A percentile compares a stretch with the other conserved stretches of the same genome.
phyloP scores from a whole-genome alignment of 2,329 filamentous ascomycete genomes.

The Tothia fuscella region DNA sequence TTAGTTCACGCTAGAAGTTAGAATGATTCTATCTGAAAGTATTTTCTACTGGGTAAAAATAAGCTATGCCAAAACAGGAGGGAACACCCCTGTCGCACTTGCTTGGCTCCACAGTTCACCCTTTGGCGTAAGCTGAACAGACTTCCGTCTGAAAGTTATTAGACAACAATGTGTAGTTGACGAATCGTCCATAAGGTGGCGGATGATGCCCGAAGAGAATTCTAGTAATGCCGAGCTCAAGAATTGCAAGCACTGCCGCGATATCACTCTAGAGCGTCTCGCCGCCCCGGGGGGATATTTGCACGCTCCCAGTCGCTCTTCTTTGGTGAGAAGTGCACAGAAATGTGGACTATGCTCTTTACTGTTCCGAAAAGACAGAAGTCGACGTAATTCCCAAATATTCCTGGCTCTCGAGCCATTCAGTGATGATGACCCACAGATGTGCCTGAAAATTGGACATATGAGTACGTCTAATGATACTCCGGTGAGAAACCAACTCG shows the following conservation, averaged over 20 bases:
- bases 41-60: no score
- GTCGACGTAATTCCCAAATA: slow-evolving; percentile 6
- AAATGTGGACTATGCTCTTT: slow-evolving; percentile 10
- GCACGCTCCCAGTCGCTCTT: slow-evolving; percentile 7
- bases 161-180: no score
- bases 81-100: no score
- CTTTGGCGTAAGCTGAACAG: no score
- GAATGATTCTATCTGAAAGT: no score
- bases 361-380: slow-evolving; percentile 10
- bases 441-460: slow-evolving; percentile 6
- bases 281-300: slow-evolving; percentile 1
- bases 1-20: no score
- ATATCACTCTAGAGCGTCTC: slow-evolving; percentile 6
- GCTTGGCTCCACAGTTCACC: no score
- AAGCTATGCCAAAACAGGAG: no score
- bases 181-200: no score
- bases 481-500: neutral
- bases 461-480: neutral
- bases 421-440: slow-evolving; percentile 5
- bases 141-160: no score
- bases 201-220: no score
- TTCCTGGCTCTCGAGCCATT: slow-evolving; percentile 2
- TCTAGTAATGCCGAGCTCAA: no score
- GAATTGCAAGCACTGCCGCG: slow-evolving; percentile 8
- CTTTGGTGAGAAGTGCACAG: slow-evolving; percentile 9